Conservation (phyloP, 75 land plant species). For the Pinus tabuliformis region DNA sequence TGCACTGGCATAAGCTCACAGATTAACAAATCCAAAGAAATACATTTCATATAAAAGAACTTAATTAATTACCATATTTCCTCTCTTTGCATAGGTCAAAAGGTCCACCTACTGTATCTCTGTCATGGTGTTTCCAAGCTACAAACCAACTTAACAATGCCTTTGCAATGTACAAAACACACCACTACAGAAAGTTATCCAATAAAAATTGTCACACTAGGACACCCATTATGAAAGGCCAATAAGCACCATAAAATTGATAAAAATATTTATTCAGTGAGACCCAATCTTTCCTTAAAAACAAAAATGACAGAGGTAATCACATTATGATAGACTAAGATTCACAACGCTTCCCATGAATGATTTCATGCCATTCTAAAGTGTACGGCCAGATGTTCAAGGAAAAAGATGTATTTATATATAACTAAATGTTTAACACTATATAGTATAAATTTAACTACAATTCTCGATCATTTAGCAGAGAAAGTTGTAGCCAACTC, state of each 20-base stretch:
- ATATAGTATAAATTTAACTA: not conserved
- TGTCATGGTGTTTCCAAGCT: not conserved
- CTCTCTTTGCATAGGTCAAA: too few relatives aligned
- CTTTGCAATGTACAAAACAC: not conserved
- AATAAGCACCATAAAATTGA: not conserved
- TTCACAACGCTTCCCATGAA: not conserved
- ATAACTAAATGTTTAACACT: not conserved
- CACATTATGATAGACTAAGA: not conserved
- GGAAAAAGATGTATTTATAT: not conserved
- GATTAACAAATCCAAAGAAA: not conserved
- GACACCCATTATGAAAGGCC: not conserved
- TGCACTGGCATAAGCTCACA: not conserved
- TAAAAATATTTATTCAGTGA: not conserved
- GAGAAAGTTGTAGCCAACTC: too few relatives aligned
- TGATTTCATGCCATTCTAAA: not conserved
- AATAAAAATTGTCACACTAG: not conserved
- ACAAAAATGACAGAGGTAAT: not conserved
- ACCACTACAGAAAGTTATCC: not conserved
- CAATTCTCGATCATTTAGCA: not conserved
- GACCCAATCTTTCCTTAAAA: not conserved
- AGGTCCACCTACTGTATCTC: not conserved
- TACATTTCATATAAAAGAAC: not conserved
- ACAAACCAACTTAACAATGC: too few relatives aligned
- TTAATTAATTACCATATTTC: not conserved
- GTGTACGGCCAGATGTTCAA: not conserved